Evolutionary conservation across 768 basidiomycete species (phyloP).

Genomic region (Dentipellis sp.): DNA sequence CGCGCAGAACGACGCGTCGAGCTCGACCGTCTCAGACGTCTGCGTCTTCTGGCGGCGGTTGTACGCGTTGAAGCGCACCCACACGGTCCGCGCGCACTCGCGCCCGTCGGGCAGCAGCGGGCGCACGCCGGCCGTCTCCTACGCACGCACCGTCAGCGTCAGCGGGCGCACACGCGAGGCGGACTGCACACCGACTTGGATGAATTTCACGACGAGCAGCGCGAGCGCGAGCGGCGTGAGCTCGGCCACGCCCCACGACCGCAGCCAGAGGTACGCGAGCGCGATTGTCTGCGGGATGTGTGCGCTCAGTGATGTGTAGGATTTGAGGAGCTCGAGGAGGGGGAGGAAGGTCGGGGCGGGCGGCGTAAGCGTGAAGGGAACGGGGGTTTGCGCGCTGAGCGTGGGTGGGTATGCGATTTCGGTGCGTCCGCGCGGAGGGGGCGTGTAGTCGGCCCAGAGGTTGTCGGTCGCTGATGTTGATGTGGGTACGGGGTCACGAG

Average conservation of each 20-base stretch:
- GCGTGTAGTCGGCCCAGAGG: conserved; percentile 10
- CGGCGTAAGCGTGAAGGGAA: conserved; percentile 8
- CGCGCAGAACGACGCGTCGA: too few species aligned
- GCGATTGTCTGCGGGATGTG: background rate
- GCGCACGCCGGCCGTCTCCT: conserved; percentile 4
- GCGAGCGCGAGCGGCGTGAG: conserved; percentile 4
- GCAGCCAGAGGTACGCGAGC: conserved; percentile 10
- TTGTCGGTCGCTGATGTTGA: background rate
- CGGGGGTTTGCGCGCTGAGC: conserved; percentile 6
- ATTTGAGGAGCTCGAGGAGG: conserved; percentile 1
- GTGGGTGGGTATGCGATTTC: conserved; percentile 9
- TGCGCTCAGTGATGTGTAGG: conserved; percentile 2
- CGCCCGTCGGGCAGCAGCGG: background rate
- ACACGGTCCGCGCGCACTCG: too few species aligned
- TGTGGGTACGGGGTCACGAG: conserved; percentile 1
- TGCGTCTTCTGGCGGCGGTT: too few species aligned
- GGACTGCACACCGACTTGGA: conserved; percentile 5
- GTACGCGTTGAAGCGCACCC: too few species aligned
- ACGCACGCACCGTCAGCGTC: background rate
- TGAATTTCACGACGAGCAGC: conserved; percentile 11
- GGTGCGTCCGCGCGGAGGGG: background rate
- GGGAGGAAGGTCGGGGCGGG: conserved; percentile 7
- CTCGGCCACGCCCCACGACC: conserved; percentile 11
- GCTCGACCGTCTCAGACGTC: too few species aligned
- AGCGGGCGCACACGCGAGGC: conserved; percentile 3